Evolutionary conservation across 257 asterid genomes (phyloP), one percentile per base, ranked within the genome.

Genomic region (Lycium barbarum): DNA sequence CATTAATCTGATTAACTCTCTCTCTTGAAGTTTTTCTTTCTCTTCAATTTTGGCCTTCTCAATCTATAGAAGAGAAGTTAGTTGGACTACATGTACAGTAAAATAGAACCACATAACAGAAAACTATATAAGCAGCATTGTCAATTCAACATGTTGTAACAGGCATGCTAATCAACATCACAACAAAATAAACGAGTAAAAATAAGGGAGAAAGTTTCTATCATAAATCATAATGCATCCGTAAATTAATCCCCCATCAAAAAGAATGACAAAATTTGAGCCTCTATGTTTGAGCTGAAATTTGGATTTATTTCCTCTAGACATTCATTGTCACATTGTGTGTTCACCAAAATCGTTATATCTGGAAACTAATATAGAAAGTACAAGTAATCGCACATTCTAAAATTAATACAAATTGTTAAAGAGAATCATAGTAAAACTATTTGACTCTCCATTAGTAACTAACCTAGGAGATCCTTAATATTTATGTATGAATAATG

Each of bases 41-140:
- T 92, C 95, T 89, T 92, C 98, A 59, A 88, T 88, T 86, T 84
- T 91, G 80, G 88, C 84, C 92, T 91, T 97, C 91, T 93, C 97
- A 87, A 91, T 83, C 98, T 95, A 91, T 82, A 87, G 83, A 40
- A 86, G 20, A 80, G 84, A 90, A 59, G 76, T 83, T 59, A 78
- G 84, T 43, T 15, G 47, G 82, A 53, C 47, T 51, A 51, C 58
- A 51, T 53, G 65, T 78, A 9, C 82, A 78, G 22, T 22, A 51
- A 49, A 76, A 13, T 33, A 76, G 79, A 85, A 84, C 76, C 22
- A 74, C 54, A 49, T 22, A 14, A 49, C 40, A 35, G 33, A 15
- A 63, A 66, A 6, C 6, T 10, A 66, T 66, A 66, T 66, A 68
- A 35, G 51, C 22, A 22, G 22, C 62, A 26, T 74, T 3, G 45